Conservation (phyloP, 371 early-diverging fungal genomes). For the Coemansia sp. region DNA sequence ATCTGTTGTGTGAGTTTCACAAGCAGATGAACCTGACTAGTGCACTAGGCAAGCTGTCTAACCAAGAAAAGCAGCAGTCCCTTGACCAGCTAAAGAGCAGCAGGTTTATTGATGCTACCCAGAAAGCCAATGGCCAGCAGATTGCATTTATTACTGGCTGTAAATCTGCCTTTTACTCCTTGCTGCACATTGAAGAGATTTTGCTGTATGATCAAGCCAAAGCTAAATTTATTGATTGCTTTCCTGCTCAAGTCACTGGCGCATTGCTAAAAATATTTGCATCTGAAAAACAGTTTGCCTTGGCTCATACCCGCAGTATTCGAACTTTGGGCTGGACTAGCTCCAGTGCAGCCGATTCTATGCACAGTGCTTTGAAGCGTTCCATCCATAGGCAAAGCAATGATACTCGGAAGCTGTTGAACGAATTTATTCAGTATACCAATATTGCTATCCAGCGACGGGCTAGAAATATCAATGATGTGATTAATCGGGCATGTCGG, state of each 20-base stretch:
- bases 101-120: background rate
- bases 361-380: background rate
- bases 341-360: conserved; percentile 3
- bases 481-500: too few relatives aligned
- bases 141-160: background rate
- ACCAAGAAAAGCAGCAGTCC: too few relatives aligned
- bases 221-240: background rate
- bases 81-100: background rate
- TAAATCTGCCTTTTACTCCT: background rate
- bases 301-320: background rate
- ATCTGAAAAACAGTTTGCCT: background rate
- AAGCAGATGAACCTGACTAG: too few relatives aligned
- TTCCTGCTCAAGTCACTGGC: background rate
- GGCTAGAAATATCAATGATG: too few relatives aligned
- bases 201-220: background rate
- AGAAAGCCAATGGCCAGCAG: background rate
- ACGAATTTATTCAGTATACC: too few relatives aligned
- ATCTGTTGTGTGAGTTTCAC: too few relatives aligned
- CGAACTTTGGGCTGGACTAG: background rate
- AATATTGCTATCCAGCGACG: too few relatives aligned
- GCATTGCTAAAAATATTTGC: background rate
- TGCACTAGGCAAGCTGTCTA: too few relatives aligned
- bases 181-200: background rate
- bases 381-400: background rate
- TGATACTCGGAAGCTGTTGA: too few relatives aligned